phyloP scores from a whole-genome alignment of 2,329 filamentous ascomycete species.

The Xylariaceae sp. region DNA sequence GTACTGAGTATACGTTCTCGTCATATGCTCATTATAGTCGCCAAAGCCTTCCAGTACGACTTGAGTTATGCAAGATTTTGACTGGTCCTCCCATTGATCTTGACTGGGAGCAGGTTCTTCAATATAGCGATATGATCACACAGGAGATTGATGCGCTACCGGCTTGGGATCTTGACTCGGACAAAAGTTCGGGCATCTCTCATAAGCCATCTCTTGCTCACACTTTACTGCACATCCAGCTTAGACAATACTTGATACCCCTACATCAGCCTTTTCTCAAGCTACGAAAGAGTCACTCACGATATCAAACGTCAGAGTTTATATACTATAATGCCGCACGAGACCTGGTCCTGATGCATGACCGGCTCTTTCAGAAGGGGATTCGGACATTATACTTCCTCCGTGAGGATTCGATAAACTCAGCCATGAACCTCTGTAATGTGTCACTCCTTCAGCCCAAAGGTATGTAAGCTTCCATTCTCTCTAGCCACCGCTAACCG shows the following conservation, averaged over 20 bases:
- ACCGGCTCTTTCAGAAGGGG: conserved; percentile 64
- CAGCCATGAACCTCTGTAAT: conserved; percentile 66
- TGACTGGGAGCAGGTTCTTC: conserved; percentile 67
- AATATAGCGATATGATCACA: conserved; percentile 65
- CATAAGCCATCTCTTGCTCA: conserved; percentile 65
- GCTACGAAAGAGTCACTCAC: conserved; percentile 63
- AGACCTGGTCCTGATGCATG: conserved; percentile 66
- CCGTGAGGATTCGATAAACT: conserved; percentile 64
- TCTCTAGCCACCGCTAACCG: conserved; percentile 19
- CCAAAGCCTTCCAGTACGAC: conserved; percentile 60
- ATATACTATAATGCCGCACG: conserved; percentile 68
- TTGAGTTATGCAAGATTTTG: conserved; percentile 63
- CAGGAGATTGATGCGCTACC: conserved; percentile 66
- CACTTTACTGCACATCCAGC: conserved; percentile 64
- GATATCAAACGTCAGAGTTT: conserved; percentile 67
- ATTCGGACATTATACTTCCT: conserved; percentile 65
- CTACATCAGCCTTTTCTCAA: conserved; percentile 66
- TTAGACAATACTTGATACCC: conserved; percentile 66
- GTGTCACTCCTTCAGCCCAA: conserved; percentile 66
- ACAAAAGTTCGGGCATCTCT: conserved; percentile 46
- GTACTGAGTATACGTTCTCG: conserved; percentile 61
- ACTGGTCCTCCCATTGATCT: conserved; percentile 60
- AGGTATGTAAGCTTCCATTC: conserved; percentile 31
- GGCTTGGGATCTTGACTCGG: conserved; percentile 56
- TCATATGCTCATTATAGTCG: conserved; percentile 65